Conservation (phyloP, 2,329 filamentous ascomycete species). For the Fusarium sp. region DNA sequence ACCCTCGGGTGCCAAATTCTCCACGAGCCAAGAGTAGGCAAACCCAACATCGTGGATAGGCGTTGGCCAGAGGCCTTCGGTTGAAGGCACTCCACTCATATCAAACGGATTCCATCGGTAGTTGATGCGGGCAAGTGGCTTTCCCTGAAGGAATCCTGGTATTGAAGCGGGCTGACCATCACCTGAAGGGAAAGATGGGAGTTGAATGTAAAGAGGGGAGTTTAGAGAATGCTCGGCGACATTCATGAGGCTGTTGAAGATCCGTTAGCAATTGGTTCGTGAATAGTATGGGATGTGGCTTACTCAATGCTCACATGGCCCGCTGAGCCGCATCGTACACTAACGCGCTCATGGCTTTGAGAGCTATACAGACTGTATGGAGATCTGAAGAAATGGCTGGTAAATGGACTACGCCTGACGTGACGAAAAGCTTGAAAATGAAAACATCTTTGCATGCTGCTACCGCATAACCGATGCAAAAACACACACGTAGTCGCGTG, state of each 20-base stretch:
- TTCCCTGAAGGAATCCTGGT: slow-evolving; percentile 59
- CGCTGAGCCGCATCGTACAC: slow-evolving; percentile 64
- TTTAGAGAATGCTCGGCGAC: slow-evolving; percentile 55
- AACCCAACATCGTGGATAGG: slow-evolving; percentile 70
- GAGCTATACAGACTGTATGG: slow-evolving; percentile 43
- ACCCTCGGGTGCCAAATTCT: slow-evolving; percentile 59
- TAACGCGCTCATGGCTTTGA: slow-evolving; percentile 58
- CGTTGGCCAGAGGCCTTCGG: slow-evolving; percentile 63
- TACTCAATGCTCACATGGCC: slow-evolving; percentile 68
- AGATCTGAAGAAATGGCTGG: not conserved
- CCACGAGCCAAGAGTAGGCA: slow-evolving; percentile 68
- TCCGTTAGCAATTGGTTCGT: slow-evolving; percentile 35
- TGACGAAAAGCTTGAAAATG: slow-evolving; percentile 29
- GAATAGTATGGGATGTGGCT: slow-evolving; percentile 39
- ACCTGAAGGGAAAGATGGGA: slow-evolving; percentile 64
- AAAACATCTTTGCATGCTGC: slow-evolving; percentile 48
- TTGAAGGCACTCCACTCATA: slow-evolving; percentile 47
- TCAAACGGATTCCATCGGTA: slow-evolving; percentile 68
- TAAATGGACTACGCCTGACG: slow-evolving; percentile 21
- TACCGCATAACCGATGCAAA: slow-evolving; percentile 29
- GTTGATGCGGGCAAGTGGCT: slow-evolving; percentile 69
- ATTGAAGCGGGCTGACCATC: slow-evolving; percentile 51
- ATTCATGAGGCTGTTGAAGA: slow-evolving; percentile 64
- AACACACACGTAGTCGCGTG: not conserved
- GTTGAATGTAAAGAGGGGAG: slow-evolving; percentile 67